phyloP scores from a whole-genome alignment of 2,329 filamentous ascomycete genomes.

The Tolypocladium amazonense region DNA sequence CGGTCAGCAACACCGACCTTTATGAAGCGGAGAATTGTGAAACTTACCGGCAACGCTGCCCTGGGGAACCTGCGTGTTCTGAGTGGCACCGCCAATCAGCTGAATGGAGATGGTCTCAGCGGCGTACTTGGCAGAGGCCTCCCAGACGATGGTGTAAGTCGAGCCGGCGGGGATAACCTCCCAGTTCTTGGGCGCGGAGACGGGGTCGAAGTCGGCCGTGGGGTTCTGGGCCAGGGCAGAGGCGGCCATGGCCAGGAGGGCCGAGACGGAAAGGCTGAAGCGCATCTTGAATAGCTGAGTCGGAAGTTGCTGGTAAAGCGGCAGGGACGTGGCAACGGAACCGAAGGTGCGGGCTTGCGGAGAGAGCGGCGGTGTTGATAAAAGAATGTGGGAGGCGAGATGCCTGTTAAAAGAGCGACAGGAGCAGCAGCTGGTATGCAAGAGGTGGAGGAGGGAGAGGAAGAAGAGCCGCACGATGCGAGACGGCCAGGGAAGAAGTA shows the following conservation, averaged over 20 bases:
- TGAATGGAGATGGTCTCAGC: constrained; percentile 37
- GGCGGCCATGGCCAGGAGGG: constrained; percentile 41
- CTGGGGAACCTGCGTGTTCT: constrained; percentile 29
- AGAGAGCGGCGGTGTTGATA: not conserved
- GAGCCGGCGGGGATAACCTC: constrained; percentile 36
- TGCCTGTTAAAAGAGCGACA: not conserved
- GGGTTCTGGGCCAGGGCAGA: constrained; percentile 43
- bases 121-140: constrained; percentile 26
- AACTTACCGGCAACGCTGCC: constrained; percentile 41
- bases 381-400: not conserved
- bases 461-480: not conserved
- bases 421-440: not conserved
- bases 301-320: not conserved
- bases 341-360: not conserved
- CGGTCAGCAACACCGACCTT: not conserved
- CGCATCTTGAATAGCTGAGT: constrained; percentile 37
- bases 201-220: constrained; percentile 43
- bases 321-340: not conserved
- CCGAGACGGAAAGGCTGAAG: constrained; percentile 35
- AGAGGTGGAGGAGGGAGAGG: not conserved
- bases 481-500: constrained; percentile 1
- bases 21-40: too few relatives aligned
- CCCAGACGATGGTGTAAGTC: constrained; percentile 42
- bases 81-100: constrained; percentile 41
- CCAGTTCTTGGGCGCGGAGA: constrained; percentile 34